Conservation (phyloP, 2,329 filamentous ascomycete genomes). For the Neonectria coccinea region DNA sequence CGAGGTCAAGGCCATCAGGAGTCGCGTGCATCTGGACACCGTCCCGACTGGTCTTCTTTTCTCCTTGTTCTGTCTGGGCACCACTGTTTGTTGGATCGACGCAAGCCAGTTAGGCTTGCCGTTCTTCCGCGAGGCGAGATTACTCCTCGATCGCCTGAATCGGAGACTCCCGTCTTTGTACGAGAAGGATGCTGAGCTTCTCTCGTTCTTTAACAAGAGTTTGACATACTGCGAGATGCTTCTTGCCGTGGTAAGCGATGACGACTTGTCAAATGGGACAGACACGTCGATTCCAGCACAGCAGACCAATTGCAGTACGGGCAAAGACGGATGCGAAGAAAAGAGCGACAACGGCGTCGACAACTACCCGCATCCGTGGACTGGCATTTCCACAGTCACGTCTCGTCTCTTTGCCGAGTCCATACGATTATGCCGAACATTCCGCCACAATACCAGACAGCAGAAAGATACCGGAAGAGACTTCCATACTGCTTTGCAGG, state of each 20-base stretch:
- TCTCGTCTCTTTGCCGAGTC: constrained; percentile 52
- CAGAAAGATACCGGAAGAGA: constrained; percentile 44
- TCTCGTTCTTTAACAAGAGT: constrained; percentile 55
- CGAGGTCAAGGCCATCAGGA: constrained; percentile 48
- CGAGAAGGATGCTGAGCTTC: constrained; percentile 43
- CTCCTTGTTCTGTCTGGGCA: constrained; percentile 55
- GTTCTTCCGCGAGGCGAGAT: constrained; percentile 48
- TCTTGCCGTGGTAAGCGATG: constrained; percentile 52
- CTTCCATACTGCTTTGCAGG: constrained; percentile 40
- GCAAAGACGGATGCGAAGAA: not conserved
- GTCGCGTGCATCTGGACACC: constrained; percentile 28
- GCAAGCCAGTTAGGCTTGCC: constrained; percentile 48
- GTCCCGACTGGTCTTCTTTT: constrained; percentile 53
- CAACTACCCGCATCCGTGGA: constrained; percentile 52
- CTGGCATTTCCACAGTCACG: constrained; percentile 51
- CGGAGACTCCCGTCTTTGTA: constrained; percentile 29
- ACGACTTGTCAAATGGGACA: constrained; percentile 18
- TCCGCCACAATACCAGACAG: constrained; percentile 43
- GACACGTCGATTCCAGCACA: not conserved
- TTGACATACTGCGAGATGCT: constrained; percentile 57
- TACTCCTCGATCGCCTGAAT: constrained; percentile 45
- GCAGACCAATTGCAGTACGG: not conserved
- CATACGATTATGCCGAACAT: constrained; percentile 52
- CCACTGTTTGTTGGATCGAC: constrained; percentile 56
- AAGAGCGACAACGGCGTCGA: constrained; percentile 31